A percentile compares a stretch with the other conserved stretches of the same genome.
These are phyloP conservation scores for Heritiera littoralis DNA, from an alignment of 345 rosid genomes.

Conservation along the genomic window DNA sequence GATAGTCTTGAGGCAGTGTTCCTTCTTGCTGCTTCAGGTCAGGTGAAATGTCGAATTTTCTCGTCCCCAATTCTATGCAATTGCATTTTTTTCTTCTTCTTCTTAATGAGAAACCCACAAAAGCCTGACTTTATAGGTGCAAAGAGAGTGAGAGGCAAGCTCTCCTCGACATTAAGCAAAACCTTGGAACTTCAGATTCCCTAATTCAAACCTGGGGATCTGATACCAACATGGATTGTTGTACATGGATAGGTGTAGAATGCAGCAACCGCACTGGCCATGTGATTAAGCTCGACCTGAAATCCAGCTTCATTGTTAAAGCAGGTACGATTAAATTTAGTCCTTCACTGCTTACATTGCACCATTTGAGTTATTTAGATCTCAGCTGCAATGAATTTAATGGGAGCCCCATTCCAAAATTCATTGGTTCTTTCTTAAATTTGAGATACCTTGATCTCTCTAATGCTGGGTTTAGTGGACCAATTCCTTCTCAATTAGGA, in stretches of 20 bases:
- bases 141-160: conserved; percentile 19
- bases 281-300: conserved; percentile 15
- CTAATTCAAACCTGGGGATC: conserved; percentile 21
- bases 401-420: conserved; percentile 34
- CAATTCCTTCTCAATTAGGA: conserved; percentile 36
- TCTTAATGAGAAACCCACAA: neutral
- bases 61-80: neutral
- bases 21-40: too few species aligned
- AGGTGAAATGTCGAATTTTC: neutral
- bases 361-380: conserved; percentile 41
- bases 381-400: conserved; percentile 40
- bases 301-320: too few species aligned
- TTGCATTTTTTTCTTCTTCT: neutral
- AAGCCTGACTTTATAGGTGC: neutral
- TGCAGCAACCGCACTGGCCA: conserved; percentile 23
- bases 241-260: conserved; percentile 33
- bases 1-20: too few species aligned
- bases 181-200: neutral
- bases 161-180: conserved; percentile 27
- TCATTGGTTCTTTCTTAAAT: conserved; percentile 29
- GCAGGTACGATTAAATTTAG: conserved; percentile 35
- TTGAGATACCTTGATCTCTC: conserved; percentile 45
- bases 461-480: conserved; percentile 33
- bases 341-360: conserved; percentile 38
- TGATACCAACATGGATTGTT: neutral